Evolutionary conservation across 1,284 basidiomycete species (phyloP).

Genomic region (Cryptococcus neoformans): DNA sequence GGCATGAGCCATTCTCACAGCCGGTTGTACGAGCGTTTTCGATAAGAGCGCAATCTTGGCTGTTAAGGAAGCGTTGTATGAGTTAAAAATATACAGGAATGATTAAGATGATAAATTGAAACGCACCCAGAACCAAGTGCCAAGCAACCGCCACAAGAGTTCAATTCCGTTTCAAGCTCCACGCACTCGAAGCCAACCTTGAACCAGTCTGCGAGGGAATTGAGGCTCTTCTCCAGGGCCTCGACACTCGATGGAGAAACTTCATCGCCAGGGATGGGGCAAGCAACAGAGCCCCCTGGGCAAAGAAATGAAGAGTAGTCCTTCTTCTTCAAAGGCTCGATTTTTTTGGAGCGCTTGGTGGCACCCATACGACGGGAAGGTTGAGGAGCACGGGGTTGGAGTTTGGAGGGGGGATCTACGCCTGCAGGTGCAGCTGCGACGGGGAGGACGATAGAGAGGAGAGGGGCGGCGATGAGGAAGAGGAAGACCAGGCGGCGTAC

Average conservation of each 20-base stretch:
- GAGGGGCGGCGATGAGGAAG: conserved; percentile 27
- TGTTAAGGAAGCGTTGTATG: conserved; percentile 7
- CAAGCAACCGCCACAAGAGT: conserved; percentile 49
- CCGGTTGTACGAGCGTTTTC: conserved; percentile 43
- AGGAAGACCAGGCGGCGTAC: conserved; percentile 20
- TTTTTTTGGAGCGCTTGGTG: conserved; percentile 30
- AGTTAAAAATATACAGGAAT: background rate
- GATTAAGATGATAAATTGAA: background rate
- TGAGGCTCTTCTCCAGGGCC: conserved; percentile 31
- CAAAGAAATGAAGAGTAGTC: conserved; percentile 51
- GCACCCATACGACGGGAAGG: conserved; percentile 44
- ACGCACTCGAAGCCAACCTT: conserved; percentile 50
- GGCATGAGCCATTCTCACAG: conserved; percentile 42
- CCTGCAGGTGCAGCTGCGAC: conserved; percentile 12
- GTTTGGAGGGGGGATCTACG: conserved; percentile 18
- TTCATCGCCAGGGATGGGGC: conserved; percentile 35
- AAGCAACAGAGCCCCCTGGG: conserved; percentile 45
- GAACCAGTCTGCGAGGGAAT: conserved; percentile 49
- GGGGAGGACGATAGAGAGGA: conserved; percentile 21
- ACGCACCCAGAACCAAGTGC: conserved; percentile 48
- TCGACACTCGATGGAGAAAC: conserved; percentile 27
- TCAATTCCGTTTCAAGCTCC: conserved; percentile 46
- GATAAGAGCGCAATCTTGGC: conserved; percentile 49
- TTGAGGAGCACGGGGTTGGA: conserved; percentile 36
- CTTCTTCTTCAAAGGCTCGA: conserved; percentile 40